These are phyloP conservation scores for Tetraselmis chui DNA, from an alignment of 139 green algal species.

Conservation along the genomic window DNA sequence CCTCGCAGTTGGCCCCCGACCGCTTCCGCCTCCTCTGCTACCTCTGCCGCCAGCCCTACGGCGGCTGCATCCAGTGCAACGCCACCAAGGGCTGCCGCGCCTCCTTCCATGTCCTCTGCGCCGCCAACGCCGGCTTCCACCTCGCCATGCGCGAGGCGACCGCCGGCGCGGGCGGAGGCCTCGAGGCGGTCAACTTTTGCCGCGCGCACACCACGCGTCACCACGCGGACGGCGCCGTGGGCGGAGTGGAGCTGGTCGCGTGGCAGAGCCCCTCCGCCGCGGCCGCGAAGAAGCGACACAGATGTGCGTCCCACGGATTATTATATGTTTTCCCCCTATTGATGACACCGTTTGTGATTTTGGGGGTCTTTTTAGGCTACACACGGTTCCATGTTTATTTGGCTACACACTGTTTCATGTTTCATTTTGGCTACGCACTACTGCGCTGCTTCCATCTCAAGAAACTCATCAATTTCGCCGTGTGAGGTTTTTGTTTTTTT, in stretches of 20 bases:
- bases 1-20: background rate
- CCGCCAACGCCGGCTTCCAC: constrained; percentile 30
- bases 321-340: too few species aligned
- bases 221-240: too few species aligned
- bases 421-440: too few species aligned
- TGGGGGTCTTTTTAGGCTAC: too few species aligned
- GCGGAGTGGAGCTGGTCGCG: background rate
- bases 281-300: background rate
- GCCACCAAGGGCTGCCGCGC: constrained; percentile 44
- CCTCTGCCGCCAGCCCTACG: constrained; percentile 63
- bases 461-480: too few species aligned
- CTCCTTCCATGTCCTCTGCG: constrained; percentile 75
- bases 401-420: too few species aligned
- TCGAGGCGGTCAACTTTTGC: background rate
- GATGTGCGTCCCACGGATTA: background rate
- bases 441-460: too few species aligned
- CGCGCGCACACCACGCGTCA: background rate
- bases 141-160: constrained; percentile 16
- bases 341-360: too few species aligned
- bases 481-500: too few species aligned
- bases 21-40: constrained; percentile 43
- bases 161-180: background rate
- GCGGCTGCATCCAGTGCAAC: constrained; percentile 70
- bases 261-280: background rate
- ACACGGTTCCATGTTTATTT: too few species aligned